Evolutionary conservation across 495 filamentous ascomycete genomes (phyloP), one percentile per base, ranked within the genome.

Genomic region (Hypoxylon fuscum): DNA sequence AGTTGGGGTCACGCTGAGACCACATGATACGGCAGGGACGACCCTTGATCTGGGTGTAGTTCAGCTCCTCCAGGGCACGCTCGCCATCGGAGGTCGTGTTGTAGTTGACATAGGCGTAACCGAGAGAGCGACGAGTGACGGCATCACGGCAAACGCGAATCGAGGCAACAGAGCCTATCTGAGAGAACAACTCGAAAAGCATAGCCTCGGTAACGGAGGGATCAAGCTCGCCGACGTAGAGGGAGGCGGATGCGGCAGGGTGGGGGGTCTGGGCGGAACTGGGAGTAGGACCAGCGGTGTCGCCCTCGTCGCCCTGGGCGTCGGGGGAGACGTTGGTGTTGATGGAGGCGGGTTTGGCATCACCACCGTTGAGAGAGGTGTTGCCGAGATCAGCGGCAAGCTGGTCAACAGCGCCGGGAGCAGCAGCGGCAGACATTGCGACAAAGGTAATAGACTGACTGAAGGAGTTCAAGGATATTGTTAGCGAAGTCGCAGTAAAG

Each of bases 11-110:
- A 79, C 95, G 95, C 85, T 99, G 95, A 57, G 96, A 98, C 95
- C 95, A 99, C 95, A 99, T 99, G 85, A 99, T 99, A 77, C 95
- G 95, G 88, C 96, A 98, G 29, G 95, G 94, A 75, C 91, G 92
- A 69, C 92, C 92, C 87, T 98, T 98, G 84, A 99, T 98, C 64
- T 96, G 82, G 58, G 96, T 99, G 83, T 99, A 99, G 87, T 99
- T 99, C 59, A 99, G 87, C 79, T 99, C 95, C 80, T 99, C 95
- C 45, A 99, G 87, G 60, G 95, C 95, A 76, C 94, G 94, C 84
- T 99, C 95, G 69, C 95, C 95, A 74, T 99, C 96, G 57, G 85
- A 78, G 31, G 93, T 93, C 78, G 91, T 96, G 82, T 98, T 99
- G 87, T 98, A 99, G 85, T 99, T 99, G 77, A 99, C 95, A 73